These are phyloP conservation scores for Saccharomyces hybrid DNA, from an alignment of 1,139 yeast genomes.

Conservation along the genomic window DNA sequence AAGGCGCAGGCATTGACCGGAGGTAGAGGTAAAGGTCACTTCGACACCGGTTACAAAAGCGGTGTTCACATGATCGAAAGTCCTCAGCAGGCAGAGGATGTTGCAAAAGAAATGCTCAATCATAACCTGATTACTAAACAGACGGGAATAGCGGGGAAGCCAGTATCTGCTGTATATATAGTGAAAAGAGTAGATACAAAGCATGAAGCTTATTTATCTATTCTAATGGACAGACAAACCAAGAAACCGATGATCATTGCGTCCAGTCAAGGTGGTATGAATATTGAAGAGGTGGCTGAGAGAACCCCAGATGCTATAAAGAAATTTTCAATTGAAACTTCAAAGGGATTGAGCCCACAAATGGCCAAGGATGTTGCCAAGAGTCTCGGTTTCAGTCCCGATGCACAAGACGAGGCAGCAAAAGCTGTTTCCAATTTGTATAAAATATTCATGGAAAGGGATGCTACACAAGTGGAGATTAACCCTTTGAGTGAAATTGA, in stretches of 20 bases:
- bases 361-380: conserved; percentile 73
- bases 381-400: conserved; percentile 71
- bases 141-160: conserved; percentile 96
- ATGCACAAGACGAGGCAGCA: conserved; percentile 81
- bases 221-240: conserved; percentile 86
- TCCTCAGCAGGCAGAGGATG: conserved; percentile 79
- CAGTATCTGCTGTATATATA: conserved; percentile 91
- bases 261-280: conserved; percentile 99
- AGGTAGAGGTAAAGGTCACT: conserved; percentile 99
- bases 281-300: conserved; percentile 96
- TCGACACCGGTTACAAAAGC: conserved; percentile 91
- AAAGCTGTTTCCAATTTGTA: conserved; percentile 79
- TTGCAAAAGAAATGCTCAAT: conserved; percentile 83
- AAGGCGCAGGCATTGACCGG: conserved; percentile 99
- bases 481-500: conserved; percentile 94
- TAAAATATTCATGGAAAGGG: conserved; percentile 81
- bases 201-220: conserved; percentile 93
- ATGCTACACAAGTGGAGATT: conserved; percentile 97
- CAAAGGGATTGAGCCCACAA: conserved; percentile 76
- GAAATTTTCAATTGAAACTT: conserved; percentile 66
- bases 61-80: conserved; percentile 89
- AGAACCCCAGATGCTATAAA: conserved; percentile 88
- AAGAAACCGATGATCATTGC: conserved; percentile 93
- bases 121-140: conserved; percentile 96
- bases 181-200: conserved; percentile 91